phyloP scores from a whole-genome alignment of 1,139 yeast genomes.

The Sugiyamaella castrensis region DNA sequence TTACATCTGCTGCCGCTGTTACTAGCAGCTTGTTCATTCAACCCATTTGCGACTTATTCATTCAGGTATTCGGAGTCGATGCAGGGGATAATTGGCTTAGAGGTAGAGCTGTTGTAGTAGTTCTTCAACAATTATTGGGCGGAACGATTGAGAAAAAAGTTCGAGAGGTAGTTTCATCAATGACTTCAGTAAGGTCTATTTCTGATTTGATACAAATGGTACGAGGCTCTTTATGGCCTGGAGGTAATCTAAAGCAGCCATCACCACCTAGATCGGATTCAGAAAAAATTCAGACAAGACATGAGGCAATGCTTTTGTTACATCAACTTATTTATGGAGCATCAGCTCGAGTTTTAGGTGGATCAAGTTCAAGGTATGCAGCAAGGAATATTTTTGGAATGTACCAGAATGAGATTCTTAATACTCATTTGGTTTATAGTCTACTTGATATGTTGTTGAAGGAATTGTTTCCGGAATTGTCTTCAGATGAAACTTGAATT shows the following conservation, averaged over 20 bases:
- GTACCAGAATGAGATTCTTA: conserved; percentile 71
- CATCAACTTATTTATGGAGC: conserved; percentile 59
- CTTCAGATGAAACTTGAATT: background rate
- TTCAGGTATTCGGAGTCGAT: conserved; percentile 66
- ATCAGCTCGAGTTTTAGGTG: conserved; percentile 74
- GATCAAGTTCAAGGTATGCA: conserved; percentile 61
- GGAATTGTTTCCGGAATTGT: conserved; percentile 39
- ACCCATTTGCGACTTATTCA: conserved; percentile 76
- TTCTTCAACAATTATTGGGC: conserved; percentile 82
- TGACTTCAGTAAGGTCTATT: conserved; percentile 50
- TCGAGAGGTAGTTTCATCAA: conserved; percentile 44
- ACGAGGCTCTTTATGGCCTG: conserved; percentile 61
- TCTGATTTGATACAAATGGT: conserved; percentile 46
- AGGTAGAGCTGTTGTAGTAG: conserved; percentile 77
- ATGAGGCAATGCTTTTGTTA: conserved; percentile 58
- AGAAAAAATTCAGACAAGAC: conserved; percentile 53
- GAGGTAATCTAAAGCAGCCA: conserved; percentile 40
- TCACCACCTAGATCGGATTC: conserved; percentile 44
- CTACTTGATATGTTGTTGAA: conserved; percentile 51
- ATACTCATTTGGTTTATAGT: conserved; percentile 60
- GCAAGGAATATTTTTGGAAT: conserved; percentile 57
- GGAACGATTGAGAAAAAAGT: conserved; percentile 81
- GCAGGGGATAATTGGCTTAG: conserved; percentile 69
- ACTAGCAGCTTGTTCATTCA: conserved; percentile 51
- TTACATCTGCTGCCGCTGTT: background rate